phyloP scores from a whole-genome alignment of 139 green algal genomes.

The Raphidocelis subcapitata region DNA sequence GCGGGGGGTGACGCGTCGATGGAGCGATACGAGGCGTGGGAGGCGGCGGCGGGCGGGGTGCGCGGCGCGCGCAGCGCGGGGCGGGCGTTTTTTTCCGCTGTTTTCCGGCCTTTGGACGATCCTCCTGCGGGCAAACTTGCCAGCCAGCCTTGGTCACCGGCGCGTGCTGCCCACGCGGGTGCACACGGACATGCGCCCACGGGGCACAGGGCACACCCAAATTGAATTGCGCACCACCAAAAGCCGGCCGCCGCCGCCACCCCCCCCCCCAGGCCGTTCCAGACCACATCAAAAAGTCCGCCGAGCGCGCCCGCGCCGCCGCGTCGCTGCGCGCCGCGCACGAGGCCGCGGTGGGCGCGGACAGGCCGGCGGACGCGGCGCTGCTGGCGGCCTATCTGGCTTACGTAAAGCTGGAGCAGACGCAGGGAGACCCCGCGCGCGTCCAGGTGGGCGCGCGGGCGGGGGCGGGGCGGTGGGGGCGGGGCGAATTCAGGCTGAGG shows the following conservation, averaged over 20 bases:
- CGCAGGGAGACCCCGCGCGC: slow-evolving; percentile 43
- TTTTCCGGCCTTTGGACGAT: background rate
- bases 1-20: slow-evolving; percentile 33
- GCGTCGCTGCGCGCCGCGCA: slow-evolving; percentile 45
- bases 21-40: slow-evolving; percentile 66
- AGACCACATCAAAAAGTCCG: slow-evolving; percentile 33
- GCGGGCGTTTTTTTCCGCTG: background rate
- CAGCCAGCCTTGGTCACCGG: too few relatives aligned
- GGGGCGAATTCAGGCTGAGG: too few relatives aligned
- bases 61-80: too few relatives aligned
- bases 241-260: background rate
- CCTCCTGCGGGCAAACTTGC: too few relatives aligned
- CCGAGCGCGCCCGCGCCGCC: slow-evolving; percentile 44
- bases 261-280: slow-evolving; percentile 21
- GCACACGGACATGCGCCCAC: too few relatives aligned
- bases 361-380: slow-evolving; percentile 32
- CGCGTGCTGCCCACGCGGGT: too few relatives aligned
- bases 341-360: slow-evolving; percentile 52
- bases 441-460: slow-evolving; percentile 38
- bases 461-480: background rate
- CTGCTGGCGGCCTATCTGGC: slow-evolving; percentile 76
- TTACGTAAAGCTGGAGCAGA: slow-evolving; percentile 73
- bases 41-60: slow-evolving; percentile 47
- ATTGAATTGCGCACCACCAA: too few relatives aligned
- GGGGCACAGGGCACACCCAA: too few relatives aligned